Base-by-base conservation (phyloP, 495 filamentous ascomycete species). In the Penicillium odoratum region DNA sequence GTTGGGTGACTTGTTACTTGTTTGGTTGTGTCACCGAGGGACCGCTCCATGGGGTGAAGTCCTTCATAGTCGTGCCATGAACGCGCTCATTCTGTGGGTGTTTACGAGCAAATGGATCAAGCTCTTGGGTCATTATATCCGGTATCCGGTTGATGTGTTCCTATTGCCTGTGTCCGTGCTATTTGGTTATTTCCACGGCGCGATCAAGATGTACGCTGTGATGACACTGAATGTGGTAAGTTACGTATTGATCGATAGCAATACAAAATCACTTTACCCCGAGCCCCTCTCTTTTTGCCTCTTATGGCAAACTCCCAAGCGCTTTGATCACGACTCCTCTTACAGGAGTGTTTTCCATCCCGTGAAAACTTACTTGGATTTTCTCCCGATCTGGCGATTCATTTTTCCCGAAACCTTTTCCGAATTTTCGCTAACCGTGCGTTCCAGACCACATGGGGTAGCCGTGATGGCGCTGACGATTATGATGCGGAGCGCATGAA, bases 21-120 rank as follows among this genome's bases (percentile, higher is more conserved):
- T 91, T 52, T 81, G 74, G 53, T 58, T 84, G 11, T 78, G 78
- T 56, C 66, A 71, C 57, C 71, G 77, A 54, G 78, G 82, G 18
- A 78, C 77, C 16, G 64, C 65, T 18, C 57, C 66, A 55, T 84
- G 72, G 78, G 72, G 77, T 52, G 53, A 71, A 18, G 57, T 69
- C 55, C 60, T 75, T 59, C 65, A 75, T 66, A 46, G 69, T 60
- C 51, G 74, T 13, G 78, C 83, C 30, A 76, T 88, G 60, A 67
- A 61, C 33, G 67, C 74, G 5, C 80, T 90, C 53, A 69, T 80
- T 36, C 53, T 71, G 40, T 87, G 81, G 80, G 82, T 88, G 77
- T 81, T 89, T 65, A 81, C 85, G 69, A 89, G 85, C 74, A 93
- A 93, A 71, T 82, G 86, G 43, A 80, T 93, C 70, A 93, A 93